A percentile compares a stretch with the other conserved stretches of the same genome.
These are phyloP conservation scores for Globisporangium sylvaticum DNA, from an alignment of 352 stramenopile species.

Conservation along the genomic window DNA sequence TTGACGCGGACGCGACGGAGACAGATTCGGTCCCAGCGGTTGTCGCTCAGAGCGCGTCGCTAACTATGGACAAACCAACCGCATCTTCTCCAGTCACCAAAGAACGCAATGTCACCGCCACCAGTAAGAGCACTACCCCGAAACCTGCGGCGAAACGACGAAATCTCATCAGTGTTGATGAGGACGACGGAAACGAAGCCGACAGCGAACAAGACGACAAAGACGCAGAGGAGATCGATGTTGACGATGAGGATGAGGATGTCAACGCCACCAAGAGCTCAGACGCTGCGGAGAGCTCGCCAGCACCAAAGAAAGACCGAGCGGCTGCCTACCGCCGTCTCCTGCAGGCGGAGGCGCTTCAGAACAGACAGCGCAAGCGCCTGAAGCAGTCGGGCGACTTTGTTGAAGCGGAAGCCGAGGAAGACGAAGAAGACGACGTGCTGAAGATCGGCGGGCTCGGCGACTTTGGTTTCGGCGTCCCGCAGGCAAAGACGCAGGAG, in stretches of 20 bases:
- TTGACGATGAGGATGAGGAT: conserved; percentile 19
- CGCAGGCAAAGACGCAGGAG: conserved; percentile 58
- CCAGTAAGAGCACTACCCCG: not conserved
- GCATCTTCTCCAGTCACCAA: not conserved
- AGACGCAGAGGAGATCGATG: conserved; percentile 26
- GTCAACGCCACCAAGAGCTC: not conserved
- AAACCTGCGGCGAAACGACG: conserved; percentile 23
- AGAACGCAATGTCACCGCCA: too few relatives aligned
- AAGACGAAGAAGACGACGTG: conserved; percentile 82
- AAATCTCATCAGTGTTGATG: conserved; percentile 34
- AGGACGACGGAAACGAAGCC: conserved; percentile 52
- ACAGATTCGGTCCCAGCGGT: not conserved
- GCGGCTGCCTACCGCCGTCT: conserved; percentile 65
- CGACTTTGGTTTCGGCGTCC: conserved; percentile 84
- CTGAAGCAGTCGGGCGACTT: conserved; percentile 53
- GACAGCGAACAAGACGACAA: conserved; percentile 52
- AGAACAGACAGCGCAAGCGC: conserved; percentile 54
- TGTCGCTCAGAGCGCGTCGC: not conserved
- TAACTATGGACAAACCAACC: not conserved
- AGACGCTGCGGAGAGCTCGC: not conserved
- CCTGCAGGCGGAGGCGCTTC: conserved; percentile 50
- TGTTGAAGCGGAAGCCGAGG: conserved; percentile 81
- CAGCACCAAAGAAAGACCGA: conserved; percentile 43
- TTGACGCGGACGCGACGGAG: not conserved
- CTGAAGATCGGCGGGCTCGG: conserved; percentile 78